Conservation (phyloP, 164 flowering plant genomes). For the Akebia trifoliata region DNA sequence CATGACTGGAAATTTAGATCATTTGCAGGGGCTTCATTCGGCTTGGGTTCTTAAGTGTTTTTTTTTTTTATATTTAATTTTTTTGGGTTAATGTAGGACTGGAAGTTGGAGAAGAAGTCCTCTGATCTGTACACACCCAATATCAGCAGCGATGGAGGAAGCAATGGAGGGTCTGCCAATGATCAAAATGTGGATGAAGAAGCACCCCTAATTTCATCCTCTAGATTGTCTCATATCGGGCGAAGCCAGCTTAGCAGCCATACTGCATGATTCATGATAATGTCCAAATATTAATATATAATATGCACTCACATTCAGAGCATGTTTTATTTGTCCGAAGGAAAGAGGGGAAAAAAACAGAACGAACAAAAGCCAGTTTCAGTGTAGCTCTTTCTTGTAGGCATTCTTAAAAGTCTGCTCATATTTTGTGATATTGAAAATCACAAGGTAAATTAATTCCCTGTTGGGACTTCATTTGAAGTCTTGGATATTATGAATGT, state of each 20-base stretch:
- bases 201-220: conserved; percentile 59
- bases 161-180: conserved; percentile 25
- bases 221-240: conserved; percentile 76
- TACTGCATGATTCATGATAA: conserved; percentile 26
- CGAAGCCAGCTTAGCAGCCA: conserved; percentile 53
- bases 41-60: background rate
- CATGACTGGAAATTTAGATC: background rate
- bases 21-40: background rate
- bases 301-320: no score
- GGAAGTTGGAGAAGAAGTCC: conserved; percentile 85
- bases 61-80: background rate
- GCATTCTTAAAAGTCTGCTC: no score
- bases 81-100: conserved; percentile 42
- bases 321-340: no score
- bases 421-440: no score
- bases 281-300: no score
- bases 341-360: no score
- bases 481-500: no score
- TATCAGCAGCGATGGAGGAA: conserved; percentile 28
- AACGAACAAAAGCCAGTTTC: no score
- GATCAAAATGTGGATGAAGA: conserved; percentile 62
- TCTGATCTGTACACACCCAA: conserved; percentile 54
- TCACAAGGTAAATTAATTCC: no score
- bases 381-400: no score
- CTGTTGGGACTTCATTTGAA: no score